Base-by-base conservation (phyloP, 2,329 filamentous ascomycete species). In the Claviceps digitariae region DNA sequence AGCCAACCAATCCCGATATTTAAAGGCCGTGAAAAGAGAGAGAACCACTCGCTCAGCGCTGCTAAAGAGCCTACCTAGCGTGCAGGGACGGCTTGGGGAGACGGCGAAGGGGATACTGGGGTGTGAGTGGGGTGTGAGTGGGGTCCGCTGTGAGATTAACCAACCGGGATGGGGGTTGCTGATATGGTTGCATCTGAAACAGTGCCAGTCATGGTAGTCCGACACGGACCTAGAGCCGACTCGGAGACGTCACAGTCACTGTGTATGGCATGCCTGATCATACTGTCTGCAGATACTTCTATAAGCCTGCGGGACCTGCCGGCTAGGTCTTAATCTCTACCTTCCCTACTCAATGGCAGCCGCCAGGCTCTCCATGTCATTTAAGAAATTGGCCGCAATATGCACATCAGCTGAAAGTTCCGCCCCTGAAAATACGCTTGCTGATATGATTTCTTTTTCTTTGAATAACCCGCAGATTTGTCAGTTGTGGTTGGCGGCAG, bases 71-170 rank as follows among this genome's bases (percentile, higher is more conserved):
- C 5, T 29, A n/a, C 17, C 17, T 40, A 41, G 41, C 40, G 48
- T 53, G 51, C 51, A 51, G 44, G 43, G 47, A 53, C 51, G 54
- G 48, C 48, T 53, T 20, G 51, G 48, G 51, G 51, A 31, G 55
- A 47, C 52, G 58, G 59, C 21, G 41, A 44, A 57, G 57, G 58
- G 56, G 59, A 59, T 57, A 54, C 59, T 62, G 58, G 61, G 64
- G 69, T 70, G 65, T 72, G 70, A 64, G 27, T 34, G 31, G 31
- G 15, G 34, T 38, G 13, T 17, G 36, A 15, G 67, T 72, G 68
- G 65, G 62, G 67, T 67, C 62, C 54, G 56, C 58, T 57, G 63
- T 63, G 67, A 73, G 69, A 73, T 74, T 72, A 72, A 61, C 65
- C 66, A 66, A 61, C 60, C 56, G 57, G 56, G 55, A 58, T 55